Evolutionary conservation across 257 asterid genomes (phyloP).

Genomic region (Buddleja alternifolia): DNA sequence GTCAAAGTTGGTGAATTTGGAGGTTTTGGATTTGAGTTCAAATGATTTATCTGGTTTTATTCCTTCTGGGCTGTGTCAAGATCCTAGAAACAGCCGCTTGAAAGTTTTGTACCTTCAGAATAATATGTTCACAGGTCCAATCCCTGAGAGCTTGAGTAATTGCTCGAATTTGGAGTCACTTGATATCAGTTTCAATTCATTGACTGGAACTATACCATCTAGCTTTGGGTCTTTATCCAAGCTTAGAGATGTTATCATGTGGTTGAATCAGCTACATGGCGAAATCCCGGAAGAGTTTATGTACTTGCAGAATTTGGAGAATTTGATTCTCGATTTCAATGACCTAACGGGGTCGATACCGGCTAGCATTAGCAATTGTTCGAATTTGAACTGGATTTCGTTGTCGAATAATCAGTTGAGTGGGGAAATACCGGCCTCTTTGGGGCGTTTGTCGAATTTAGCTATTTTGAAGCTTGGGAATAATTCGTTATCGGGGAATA

Average conservation of each 20-base stretch:
- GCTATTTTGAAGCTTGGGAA: constrained; percentile 90
- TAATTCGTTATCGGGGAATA: constrained; percentile 72
- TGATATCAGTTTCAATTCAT: constrained; percentile 84
- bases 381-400: constrained; percentile 86
- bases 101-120: constrained; percentile 81
- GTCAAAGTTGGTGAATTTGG: constrained; percentile 55
- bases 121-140: constrained; percentile 64
- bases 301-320: constrained; percentile 66
- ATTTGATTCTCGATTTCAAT: constrained; percentile 92
- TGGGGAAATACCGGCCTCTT: constrained; percentile 76
- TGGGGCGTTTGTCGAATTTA: constrained; percentile 63
- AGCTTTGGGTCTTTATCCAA: constrained; percentile 66
- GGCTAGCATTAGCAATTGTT: constrained; percentile 77
- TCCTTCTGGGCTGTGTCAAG: constrained; percentile 72
- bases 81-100: constrained; percentile 55
- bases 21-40: constrained; percentile 82
- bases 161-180: constrained; percentile 80
- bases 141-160: constrained; percentile 72
- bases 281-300: constrained; percentile 83
- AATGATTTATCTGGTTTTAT: constrained; percentile 71
- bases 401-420: constrained; percentile 70
- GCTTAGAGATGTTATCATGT: constrained; percentile 70
- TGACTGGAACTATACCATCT: constrained; percentile 64
- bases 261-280: constrained; percentile 81
- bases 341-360: constrained; percentile 76